Evolutionary conservation across 371 early-diverging fungal genomes (phyloP).

Genomic region (Fennellomyces sp.): DNA sequence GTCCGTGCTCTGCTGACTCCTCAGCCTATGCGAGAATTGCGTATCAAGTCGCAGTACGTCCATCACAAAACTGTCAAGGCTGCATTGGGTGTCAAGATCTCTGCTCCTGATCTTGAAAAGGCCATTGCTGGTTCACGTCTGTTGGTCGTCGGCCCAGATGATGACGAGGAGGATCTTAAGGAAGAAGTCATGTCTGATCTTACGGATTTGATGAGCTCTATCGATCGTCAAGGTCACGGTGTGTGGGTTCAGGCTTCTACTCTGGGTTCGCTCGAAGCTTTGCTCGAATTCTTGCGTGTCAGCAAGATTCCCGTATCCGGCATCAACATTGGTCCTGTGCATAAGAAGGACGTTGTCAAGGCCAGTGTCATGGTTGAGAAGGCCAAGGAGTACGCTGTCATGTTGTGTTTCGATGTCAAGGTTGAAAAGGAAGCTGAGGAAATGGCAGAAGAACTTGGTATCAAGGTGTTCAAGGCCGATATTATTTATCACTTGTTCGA

Average conservation of each 20-base stretch:
- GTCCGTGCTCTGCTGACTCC: slow-evolving; percentile 97
- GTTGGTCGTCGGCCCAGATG: slow-evolving; percentile 92
- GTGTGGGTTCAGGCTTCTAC: slow-evolving; percentile 99
- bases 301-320: slow-evolving; percentile 97
- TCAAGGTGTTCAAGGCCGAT: slow-evolving; percentile 97
- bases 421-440: slow-evolving; percentile 97
- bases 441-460: slow-evolving; percentile 91
- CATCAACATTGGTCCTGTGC: slow-evolving; percentile 98
- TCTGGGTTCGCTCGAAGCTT: slow-evolving; percentile 99
- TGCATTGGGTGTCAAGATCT: slow-evolving; percentile 97
- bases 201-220: slow-evolving; percentile 71
- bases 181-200: slow-evolving; percentile 95
- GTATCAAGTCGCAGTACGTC: slow-evolving; percentile 96
- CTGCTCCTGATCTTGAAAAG: slow-evolving; percentile 96
- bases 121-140: slow-evolving; percentile 99
- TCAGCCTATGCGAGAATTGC: slow-evolving; percentile 98
- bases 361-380: slow-evolving; percentile 94
- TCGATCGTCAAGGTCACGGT: slow-evolving; percentile 92
- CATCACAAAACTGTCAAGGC: slow-evolving; percentile 99
- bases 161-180: slow-evolving; percentile 94
- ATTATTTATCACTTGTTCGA: slow-evolving; percentile 99
- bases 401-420: slow-evolving; percentile 99
- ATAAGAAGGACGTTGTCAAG: slow-evolving; percentile 97
- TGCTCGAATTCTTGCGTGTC: slow-evolving; percentile 93
- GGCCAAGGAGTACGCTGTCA: slow-evolving; percentile 88